phyloP scores from a whole-genome alignment of 345 rosid species.

The Pistacia integerrima region DNA sequence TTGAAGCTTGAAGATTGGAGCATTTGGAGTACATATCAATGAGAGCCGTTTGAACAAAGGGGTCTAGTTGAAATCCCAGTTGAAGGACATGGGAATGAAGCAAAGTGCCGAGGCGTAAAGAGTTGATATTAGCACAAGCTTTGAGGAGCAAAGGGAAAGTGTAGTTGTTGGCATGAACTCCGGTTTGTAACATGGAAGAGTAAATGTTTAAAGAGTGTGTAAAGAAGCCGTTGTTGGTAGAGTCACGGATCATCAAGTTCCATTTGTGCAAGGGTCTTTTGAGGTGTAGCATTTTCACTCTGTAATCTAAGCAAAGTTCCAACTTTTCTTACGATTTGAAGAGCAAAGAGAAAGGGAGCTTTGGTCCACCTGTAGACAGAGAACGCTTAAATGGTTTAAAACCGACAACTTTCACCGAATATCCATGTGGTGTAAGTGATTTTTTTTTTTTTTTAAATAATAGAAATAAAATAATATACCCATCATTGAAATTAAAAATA shows the following conservation, averaged over 20 bases:
- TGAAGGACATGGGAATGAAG: constrained; percentile 20
- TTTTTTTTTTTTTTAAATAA: no score
- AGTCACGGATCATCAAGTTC: constrained; percentile 30
- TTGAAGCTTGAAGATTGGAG: constrained; percentile 1
- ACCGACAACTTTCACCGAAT: no score
- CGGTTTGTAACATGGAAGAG: constrained; percentile 17
- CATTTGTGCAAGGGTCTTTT: constrained; percentile 20
- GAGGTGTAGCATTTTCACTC: neutral
- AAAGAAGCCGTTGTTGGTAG: constrained; percentile 21
- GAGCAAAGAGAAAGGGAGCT: no score
- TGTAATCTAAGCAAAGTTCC: neutral
- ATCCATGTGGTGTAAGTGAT: no score
- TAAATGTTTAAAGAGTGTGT: constrained; percentile 11
- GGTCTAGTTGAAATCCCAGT: constrained; percentile 24
- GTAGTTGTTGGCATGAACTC: constrained; percentile 29
- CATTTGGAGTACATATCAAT: constrained; percentile 35
- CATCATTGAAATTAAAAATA: no score
- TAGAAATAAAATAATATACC: no score
- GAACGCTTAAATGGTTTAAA: no score
- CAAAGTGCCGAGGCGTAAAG: constrained; percentile 15
- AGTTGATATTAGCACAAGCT: constrained; percentile 20
- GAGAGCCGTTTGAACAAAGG: constrained; percentile 27
- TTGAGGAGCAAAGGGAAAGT: constrained; percentile 31
- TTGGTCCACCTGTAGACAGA: no score
- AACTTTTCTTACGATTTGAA: neutral